Base-by-base conservation (phyloP, 331 rosid genomes). In the Spiraea crenata region DNA sequence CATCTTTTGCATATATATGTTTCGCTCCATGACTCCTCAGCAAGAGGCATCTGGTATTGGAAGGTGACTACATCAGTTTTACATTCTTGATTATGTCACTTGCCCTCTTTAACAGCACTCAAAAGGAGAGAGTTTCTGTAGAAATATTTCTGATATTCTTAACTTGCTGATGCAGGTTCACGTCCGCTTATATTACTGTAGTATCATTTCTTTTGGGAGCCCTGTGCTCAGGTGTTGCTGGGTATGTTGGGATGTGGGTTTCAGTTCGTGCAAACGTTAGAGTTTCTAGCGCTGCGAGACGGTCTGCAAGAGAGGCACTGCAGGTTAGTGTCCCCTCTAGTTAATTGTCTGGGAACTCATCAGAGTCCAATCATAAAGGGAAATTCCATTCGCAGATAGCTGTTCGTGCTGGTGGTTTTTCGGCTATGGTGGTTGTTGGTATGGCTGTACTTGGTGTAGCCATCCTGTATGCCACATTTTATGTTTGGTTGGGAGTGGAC, bases 171-270 rank as follows among this genome's bases (percentile, higher is more conserved):
- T 91, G 89, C 89, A 95, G 99, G 97, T 69, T 87, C 74, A 79
- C 89, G 44, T 74, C 99, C 35, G 99, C 99, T 13, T 95, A 42
- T 84, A 91, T 95, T 82, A 95, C 99, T 20, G 99, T 95, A 57
- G 96, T 89, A 77, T 74, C 99, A 35, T 95, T 95, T 89, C 97
- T 95, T 77, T 78, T 95, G 82, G 99, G 99, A 73, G 97, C 99
- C 70, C 64, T 95, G 74, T 95, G 99, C 70, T 95, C 99, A 31
- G 99, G 97, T 79, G 49, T 84, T 83, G 99, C 99, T 17, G 99
- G 99, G 81, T 95, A 95, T 81, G 97, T 89, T 52, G 99, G 99
- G 61, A 95, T 95, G 97, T 95, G 99, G 99, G 99, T 95, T 49
- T 95, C 99, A 49, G 99, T 95, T 79, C 97, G 99, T 79, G 99